Base-by-base conservation (phyloP, 163 green algal species). In the Scenedesmus sp. region DNA sequence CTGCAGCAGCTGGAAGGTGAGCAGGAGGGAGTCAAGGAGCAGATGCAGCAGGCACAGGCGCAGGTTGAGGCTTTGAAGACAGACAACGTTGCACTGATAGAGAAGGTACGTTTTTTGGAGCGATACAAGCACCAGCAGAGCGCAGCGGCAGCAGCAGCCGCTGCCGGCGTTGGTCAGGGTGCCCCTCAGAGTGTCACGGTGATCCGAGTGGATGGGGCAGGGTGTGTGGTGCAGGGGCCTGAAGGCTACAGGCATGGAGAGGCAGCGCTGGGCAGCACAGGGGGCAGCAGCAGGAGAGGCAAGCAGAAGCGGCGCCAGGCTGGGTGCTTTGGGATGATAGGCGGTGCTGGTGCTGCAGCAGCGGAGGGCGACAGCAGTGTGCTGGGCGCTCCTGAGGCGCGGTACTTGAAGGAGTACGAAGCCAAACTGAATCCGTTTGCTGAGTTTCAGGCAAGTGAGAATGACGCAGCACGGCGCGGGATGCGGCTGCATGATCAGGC, bases 361-460 rank as follows among this genome's bases (percentile, higher is more conserved):
- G 86, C 20, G 12, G 73, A 81, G 15, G 65, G 40, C 65, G 12
- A 30, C 65, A 40, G 65, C 65, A 76, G 65, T 76, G 43, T 53
- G 43, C 22, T 90, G n/a, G 85, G 76, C 7, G 44, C 46, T 26
- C 53, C 92, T 20, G 93, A 95, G 89, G 49, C 83, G 5, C 76
- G 92, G 3, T 93, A 93, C 22, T 13, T 72, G 0, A 89, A 85
- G 24, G 94, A 90, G 10, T 96, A 96, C 83, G 94, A 95, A 72
- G 94, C 94, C 15, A 76, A 88, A 6, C 65, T 96, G 20, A 95
- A 96, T 87, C 94, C 94, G 37, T 96, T 96, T 90, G 90, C 90
- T n/a, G 93, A 95, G n/a, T 96, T 96, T 87, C 94, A 95, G 49
- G 81, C 91, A 76, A 91, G 53, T 26, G 94, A 95, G 90, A 90